Evolutionary conservation across 495 filamentous ascomycete species (phyloP), one percentile per base, ranked within the genome.

Genomic region (Trichoderma orchidacearum): DNA sequence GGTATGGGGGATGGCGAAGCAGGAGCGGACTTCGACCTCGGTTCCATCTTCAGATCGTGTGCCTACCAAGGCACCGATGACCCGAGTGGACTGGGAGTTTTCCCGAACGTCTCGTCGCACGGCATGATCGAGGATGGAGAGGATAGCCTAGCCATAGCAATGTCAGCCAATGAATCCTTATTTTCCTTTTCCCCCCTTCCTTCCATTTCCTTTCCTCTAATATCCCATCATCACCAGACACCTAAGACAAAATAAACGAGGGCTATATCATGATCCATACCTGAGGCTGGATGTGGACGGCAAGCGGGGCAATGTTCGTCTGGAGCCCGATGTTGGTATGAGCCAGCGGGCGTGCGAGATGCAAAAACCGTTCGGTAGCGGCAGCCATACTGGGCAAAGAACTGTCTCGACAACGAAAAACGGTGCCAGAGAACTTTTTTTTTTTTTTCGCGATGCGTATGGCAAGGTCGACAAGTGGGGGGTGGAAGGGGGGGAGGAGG

Each of bases 71-170:
- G 93, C 95, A 64, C 93, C 93, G 65, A 98, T 97, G 55, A 97
- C 93, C 63, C 93, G 85, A 57, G 91, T 89, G 70, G 94, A 89
- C 67, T 91, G 87, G 31, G 53, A 55, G 54, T 84, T 80, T 64
- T 93, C 88, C 58, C 90, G 84, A 53, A 90, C 80, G 64, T 95
- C 90, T 58, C 93, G 87, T 69, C 94, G 87, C 57, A 89, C 80
- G 52, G 94, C 92, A 74, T 98, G 93, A 72, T 98, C 93, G 66
- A 98, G 84, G 71, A 98, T 91, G 56, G 89, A 90, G 82, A 97
- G 92, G 56, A 98, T 81, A 54, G 93, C 90, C 89, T 96, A 63
- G 30, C 28, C 23, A 38, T 21, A 31, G 28, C n/a, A 15, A 59
- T 12, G 51, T 58, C 34, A 56, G 59, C 41, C 41, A 48, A 25